Base-by-base conservation (phyloP, 768 basidiomycete genomes). In the Amanita phalloides region DNA sequence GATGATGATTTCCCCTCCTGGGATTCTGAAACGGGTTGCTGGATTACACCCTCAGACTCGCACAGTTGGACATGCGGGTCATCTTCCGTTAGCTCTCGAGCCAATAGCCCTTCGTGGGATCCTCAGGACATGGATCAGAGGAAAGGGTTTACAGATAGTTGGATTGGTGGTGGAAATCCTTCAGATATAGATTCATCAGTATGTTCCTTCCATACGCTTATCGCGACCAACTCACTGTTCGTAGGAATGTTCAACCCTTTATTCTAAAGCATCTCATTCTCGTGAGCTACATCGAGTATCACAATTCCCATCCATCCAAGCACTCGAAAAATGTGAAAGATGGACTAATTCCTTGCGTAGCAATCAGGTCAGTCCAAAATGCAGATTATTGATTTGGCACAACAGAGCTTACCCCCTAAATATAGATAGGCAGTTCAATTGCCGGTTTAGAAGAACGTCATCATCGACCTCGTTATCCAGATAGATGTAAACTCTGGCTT, bases 401-500 rank as follows among this genome's bases (percentile, higher is more conserved):
- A 7, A 37, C 33, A 7, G 13, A 38, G 35, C 17, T 37, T 38
- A 14, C 13, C 33, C 10, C 2, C 4, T 32, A n/a, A 21, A 17
- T 26, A 32, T 28, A 47, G 45, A 46, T 17, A n/a, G 14, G 14
- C n/a, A n/a, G 23, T 28, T n/a, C 49, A 48, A 21, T 45, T 6
- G 45, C 43, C 36, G 49, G 42, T 4, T 6, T 9, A 38, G 41
- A 41, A 35, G 37, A 28, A 10, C 51, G 23, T 35, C 51, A 13
- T 23, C n/a, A 37, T 10, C 45, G n/a, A n/a, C 28, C 50, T 44
- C 32, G 6, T 50, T 33, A n/a, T 53, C 21, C 54, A 6, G 60
- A 64, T 7, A 53, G 47, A 5, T 71, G 70, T 44, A 54, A 55
- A 42, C 45, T 32, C 0, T 69, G 66, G 65, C 55, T 66, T 25